Evolutionary conservation across 78 protist species (phyloP), one percentile per base, ranked within the genome.

Genomic region (Abeoforma whisleri): DNA sequence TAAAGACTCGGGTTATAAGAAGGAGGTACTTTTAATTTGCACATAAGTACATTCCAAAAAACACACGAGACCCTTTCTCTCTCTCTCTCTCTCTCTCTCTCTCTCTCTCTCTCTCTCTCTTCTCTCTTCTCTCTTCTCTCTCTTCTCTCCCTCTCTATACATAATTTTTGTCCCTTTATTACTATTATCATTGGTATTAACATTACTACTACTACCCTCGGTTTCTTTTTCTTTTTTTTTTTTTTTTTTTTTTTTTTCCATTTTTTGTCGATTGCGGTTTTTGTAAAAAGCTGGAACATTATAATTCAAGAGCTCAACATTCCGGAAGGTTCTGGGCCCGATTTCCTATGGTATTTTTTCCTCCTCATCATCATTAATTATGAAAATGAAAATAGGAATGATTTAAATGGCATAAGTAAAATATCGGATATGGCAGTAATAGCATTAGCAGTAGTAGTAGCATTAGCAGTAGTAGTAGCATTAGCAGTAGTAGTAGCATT

Each of bases 301-400:
- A 84, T 57, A 69, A 84, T 12, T n/a, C 40, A 32, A 2, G 87
- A 28, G 87, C 87, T 48, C 72, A 25, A 12, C 87, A 84, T 57
- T 57, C 87, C 1, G 87, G 87, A 8, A 75, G 87, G 5, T 84
- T 84, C n/a, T 84, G 87, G 87, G 87, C 87, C 12, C 87, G 87
- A 8, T 84, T 84, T 84, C 87, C 87, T 31, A 48, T 84, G 76
- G n/a, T n/a, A n/a, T n/a, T n/a, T n/a, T n/a, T n/a, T n/a, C n/a
- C n/a, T n/a, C n/a, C n/a, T n/a, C n/a, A n/a, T n/a, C n/a, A n/a
- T n/a, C n/a, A n/a, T n/a, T n/a, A n/a, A n/a, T n/a, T n/a, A n/a
- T n/a, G n/a, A n/a, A n/a, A n/a, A n/a, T n/a, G n/a, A n/a, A n/a
- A n/a, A n/a, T n/a, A n/a, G n/a, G n/a, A n/a, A n/a, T n/a, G n/a